These are phyloP conservation scores for Aspergillus biplanus DNA, from an alignment of 495 filamentous ascomycete species.

Conservation along the genomic window DNA sequence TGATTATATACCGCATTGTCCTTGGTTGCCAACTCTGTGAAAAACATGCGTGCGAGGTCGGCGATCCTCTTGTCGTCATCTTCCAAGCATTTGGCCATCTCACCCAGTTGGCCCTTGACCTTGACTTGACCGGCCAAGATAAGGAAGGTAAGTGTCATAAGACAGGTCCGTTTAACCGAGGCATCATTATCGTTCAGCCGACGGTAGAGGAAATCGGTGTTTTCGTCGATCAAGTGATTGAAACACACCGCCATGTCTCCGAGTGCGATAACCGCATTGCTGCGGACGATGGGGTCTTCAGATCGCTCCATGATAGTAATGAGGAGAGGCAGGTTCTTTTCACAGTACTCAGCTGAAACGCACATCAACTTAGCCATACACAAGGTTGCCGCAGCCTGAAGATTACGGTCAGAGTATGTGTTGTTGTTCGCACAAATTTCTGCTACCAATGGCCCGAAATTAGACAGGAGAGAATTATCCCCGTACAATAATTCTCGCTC, in stretches of 20 bases:
- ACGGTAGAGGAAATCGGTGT: slow-evolving; percentile 96
- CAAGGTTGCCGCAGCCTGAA: slow-evolving; percentile 93
- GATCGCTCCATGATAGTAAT: slow-evolving; percentile 98
- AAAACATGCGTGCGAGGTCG: slow-evolving; percentile 97
- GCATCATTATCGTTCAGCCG: slow-evolving; percentile 85
- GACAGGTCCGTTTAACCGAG: slow-evolving; percentile 93
- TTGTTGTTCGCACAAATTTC: slow-evolving; percentile 96
- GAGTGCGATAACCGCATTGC: slow-evolving; percentile 94
- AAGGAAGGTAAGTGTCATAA: slow-evolving; percentile 98
- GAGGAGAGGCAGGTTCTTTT: slow-evolving; percentile 86
- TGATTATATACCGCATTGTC: slow-evolving; percentile 99
- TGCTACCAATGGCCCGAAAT: slow-evolving; percentile 86
- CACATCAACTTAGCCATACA: slow-evolving; percentile 99
- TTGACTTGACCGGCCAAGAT: slow-evolving; percentile 98
- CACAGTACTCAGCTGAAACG: slow-evolving; percentile 92
- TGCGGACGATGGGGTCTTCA: slow-evolving; percentile 83
- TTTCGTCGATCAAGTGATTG: slow-evolving; percentile 99
- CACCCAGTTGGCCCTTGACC: slow-evolving; percentile 98
- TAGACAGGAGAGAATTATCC: slow-evolving; percentile 77
- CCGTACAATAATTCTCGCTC: slow-evolving; percentile 94
- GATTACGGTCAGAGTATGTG: slow-evolving; percentile 78
- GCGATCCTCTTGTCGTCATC: slow-evolving; percentile 91
- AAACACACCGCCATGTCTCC: slow-evolving; percentile 99
- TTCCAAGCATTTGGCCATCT: slow-evolving; percentile 99
- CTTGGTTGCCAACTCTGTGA: slow-evolving; percentile 93